Evolutionary conservation across 2,329 filamentous ascomycete genomes (phyloP).

Genomic region (Nemania abortiva): DNA sequence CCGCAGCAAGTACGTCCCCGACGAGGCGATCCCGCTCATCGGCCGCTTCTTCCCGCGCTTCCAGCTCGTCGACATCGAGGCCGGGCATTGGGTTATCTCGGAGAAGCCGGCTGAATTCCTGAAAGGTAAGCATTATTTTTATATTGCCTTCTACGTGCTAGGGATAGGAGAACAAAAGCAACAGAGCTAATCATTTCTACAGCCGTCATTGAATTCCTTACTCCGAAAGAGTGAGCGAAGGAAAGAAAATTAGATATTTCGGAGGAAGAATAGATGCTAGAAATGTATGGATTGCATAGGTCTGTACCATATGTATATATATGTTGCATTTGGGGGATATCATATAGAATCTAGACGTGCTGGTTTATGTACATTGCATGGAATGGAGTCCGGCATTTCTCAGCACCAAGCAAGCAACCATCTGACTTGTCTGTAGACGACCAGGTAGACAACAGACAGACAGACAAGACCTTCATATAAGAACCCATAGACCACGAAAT

Average conservation of each 20-base stretch:
- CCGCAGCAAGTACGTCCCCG: constrained; percentile 80
- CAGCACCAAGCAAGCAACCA: constrained; percentile 15
- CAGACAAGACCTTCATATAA: constrained; percentile 16
- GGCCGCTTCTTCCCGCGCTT: constrained; percentile 87
- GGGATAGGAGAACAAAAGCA: neutral
- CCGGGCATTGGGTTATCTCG: constrained; percentile 91
- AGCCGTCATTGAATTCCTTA: constrained; percentile 75
- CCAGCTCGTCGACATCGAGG: constrained; percentile 77
- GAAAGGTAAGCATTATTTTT: constrained; percentile 65
- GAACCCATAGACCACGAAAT: constrained; percentile 15
- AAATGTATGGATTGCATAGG: neutral
- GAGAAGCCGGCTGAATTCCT: constrained; percentile 86
- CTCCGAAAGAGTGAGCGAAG: constrained; percentile 57
- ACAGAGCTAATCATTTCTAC: constrained; percentile 4
- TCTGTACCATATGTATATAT: constrained; percentile 41
- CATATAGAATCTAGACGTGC: constrained; percentile 35
- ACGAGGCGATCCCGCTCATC: constrained; percentile 83
- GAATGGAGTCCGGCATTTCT: constrained; percentile 36
- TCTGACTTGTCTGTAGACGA: constrained; percentile 32
- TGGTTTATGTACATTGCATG: constrained; percentile 41
- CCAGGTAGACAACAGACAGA: neutral
- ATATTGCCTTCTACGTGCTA: neutral
- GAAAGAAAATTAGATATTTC: constrained; percentile 30
- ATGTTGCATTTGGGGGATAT: constrained; percentile 47
- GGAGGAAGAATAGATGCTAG: neutral